Percentiles rank a stretch among this genome's conserved stretches.
Conservation (phyloP, 148 eudicot species). For the Agrostemma githago region DNA sequence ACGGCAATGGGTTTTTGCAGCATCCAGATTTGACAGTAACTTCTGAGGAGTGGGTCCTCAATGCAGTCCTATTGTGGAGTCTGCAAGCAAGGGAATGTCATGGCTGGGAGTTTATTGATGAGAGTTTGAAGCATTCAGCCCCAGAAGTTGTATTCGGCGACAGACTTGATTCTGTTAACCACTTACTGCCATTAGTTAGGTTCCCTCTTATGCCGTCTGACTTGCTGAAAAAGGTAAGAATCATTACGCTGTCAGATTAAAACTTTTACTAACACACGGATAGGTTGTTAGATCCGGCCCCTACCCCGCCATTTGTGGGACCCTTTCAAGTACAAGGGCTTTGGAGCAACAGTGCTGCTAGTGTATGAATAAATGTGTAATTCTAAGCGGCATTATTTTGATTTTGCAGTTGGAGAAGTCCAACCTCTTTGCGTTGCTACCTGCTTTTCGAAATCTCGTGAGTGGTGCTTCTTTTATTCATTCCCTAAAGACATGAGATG, state of each 20-base stretch:
- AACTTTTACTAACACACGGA: background rate
- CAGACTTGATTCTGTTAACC: conserved; percentile 52
- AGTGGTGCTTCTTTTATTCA: conserved; percentile 26
- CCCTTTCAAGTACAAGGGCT: background rate
- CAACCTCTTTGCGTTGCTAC: conserved; percentile 44
- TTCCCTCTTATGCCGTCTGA: conserved; percentile 64
- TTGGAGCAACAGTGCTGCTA: background rate
- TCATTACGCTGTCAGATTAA: background rate
- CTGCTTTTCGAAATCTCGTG: conserved; percentile 51
- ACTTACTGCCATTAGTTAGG: conserved; percentile 59
- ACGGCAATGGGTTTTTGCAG: conserved; percentile 57
- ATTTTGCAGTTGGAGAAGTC: conserved; percentile 60
- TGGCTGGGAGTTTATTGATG: conserved; percentile 72
- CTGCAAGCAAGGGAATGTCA: conserved; percentile 50
- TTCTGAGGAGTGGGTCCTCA: conserved; percentile 85
- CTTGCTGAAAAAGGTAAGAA: conserved; percentile 65
- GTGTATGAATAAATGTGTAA: background rate
- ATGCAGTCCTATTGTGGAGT: conserved; percentile 76
- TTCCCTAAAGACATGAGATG: conserved; percentile 10
- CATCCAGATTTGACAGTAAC: conserved; percentile 90
- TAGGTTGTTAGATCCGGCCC: background rate
- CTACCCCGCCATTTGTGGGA: background rate
- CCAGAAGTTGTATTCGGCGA: conserved; percentile 60
- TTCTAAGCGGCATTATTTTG: background rate
- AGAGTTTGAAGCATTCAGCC: conserved; percentile 44